A percentile compares a stretch with the other conserved stretches of the same genome.
Evolutionary conservation across 2,329 filamentous ascomycete genomes (phyloP).

Genomic region (Biscogniauxia marginata): DNA sequence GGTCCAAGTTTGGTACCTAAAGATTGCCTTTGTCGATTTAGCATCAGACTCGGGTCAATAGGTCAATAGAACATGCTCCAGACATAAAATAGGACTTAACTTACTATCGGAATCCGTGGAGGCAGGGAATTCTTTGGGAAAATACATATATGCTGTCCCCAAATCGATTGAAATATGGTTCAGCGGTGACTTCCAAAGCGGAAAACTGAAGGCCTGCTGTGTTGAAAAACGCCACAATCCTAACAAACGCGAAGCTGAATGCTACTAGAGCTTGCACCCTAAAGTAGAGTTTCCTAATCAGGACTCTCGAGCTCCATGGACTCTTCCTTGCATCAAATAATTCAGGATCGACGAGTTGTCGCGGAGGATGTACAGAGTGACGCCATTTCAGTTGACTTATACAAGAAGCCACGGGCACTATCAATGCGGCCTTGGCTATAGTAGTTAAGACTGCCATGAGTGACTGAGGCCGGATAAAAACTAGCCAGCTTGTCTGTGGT

Average conservation of each 20-base stretch:
- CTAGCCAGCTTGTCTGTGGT: too few species aligned
- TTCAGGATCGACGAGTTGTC: constrained; percentile 22
- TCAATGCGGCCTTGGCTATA: constrained; percentile 28
- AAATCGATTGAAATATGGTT: constrained; percentile 9
- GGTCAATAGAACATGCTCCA: background rate
- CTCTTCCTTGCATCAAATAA: constrained; percentile 26
- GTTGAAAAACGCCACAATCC: constrained; percentile 17
- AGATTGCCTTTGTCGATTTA: too few species aligned
- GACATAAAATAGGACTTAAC: background rate
- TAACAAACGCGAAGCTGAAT: constrained; percentile 14
- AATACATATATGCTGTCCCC: constrained; percentile 7
- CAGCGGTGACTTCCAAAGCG: constrained; percentile 5
- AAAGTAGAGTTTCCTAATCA: constrained; percentile 9
- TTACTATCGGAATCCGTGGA: background rate
- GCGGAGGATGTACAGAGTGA: constrained; percentile 21
- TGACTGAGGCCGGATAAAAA: constrained; percentile 32
- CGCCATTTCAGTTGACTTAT: constrained; percentile 38
- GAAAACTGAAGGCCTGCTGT: constrained; percentile 19
- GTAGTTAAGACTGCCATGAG: constrained; percentile 35
- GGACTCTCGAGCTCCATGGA: constrained; percentile 19
- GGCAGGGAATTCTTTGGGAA: constrained; percentile 10
- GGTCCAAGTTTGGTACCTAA: too few species aligned
- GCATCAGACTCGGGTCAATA: too few species aligned
- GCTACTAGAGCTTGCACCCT: constrained; percentile 4
- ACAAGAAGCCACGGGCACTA: constrained; percentile 31